phyloP scores from a whole-genome alignment of 2,329 filamentous ascomycete genomes.

The Fusarium sp. region DNA sequence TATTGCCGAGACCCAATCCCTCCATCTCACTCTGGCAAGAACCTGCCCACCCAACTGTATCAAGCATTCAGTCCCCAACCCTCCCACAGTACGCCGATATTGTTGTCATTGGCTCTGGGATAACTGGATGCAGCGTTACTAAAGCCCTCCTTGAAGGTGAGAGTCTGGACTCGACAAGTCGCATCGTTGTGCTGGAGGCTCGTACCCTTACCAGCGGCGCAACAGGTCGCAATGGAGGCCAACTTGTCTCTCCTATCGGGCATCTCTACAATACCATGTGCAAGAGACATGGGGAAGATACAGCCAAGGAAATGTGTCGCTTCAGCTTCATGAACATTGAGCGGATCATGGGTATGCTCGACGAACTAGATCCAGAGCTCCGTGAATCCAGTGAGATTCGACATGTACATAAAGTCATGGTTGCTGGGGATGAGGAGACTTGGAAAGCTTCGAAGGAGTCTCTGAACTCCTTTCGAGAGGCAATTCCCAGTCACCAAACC shows the following conservation, averaged over 20 bases:
- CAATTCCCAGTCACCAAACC: neutral
- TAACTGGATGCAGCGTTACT: neutral
- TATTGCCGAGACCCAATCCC: neutral
- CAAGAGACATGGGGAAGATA: neutral
- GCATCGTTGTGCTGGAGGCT: neutral
- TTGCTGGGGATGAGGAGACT: neutral
- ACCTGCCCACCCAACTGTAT: neutral
- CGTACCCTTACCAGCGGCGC: neutral
- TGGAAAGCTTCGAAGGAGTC: neutral
- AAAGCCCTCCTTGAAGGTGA: neutral
- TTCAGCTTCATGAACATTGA: neutral
- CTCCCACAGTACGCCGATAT: neutral
- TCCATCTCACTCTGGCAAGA: neutral
- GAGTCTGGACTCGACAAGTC: neutral
- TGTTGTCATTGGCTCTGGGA: neutral
- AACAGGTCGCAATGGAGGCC: neutral
- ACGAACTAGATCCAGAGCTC: neutral
- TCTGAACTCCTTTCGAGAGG: neutral
- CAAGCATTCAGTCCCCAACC: neutral
- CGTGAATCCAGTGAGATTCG: neutral
- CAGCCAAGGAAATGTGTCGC: neutral
- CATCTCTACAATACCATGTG: neutral
- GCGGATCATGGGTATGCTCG: neutral
- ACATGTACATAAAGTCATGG: neutral
- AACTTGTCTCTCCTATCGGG: neutral